Percentiles rank a stretch among this genome's conserved stretches.
phyloP scores from a whole-genome alignment of 2,329 filamentous ascomycete species.

The Metarhizium rileyi region DNA sequence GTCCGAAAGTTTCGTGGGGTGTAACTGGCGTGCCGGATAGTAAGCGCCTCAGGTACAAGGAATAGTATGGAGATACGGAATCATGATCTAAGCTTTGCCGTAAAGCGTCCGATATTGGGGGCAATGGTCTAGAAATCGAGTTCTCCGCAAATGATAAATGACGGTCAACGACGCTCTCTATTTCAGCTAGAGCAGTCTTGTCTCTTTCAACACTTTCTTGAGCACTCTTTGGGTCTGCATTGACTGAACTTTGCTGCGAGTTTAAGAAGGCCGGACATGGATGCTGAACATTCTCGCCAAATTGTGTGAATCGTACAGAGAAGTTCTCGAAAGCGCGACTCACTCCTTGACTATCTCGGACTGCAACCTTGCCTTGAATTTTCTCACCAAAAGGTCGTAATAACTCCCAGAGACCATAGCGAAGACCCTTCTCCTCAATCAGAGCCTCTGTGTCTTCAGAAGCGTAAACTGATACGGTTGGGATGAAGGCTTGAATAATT shows the following conservation, averaged over 20 bases:
- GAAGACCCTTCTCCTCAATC: slow-evolving; percentile 73
- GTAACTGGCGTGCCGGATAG: slow-evolving; percentile 70
- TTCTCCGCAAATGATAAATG: slow-evolving; percentile 70
- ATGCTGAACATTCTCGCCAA: slow-evolving; percentile 49
- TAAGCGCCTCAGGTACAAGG: slow-evolving; percentile 72
- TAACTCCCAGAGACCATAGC: slow-evolving; percentile 72
- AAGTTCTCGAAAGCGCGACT: slow-evolving; percentile 84
- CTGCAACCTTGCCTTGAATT: slow-evolving; percentile 77
- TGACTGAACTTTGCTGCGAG: slow-evolving; percentile 24
- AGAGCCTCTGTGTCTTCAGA: slow-evolving; percentile 78
- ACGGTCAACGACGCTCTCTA: slow-evolving; percentile 71
- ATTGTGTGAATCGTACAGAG: slow-evolving; percentile 71
- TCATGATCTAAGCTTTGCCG: slow-evolving; percentile 35
- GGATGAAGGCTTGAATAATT: slow-evolving; percentile 77
- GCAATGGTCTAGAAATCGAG: slow-evolving; percentile 28
- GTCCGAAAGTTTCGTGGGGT: slow-evolving; percentile 85
- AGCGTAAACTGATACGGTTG: slow-evolving; percentile 79
- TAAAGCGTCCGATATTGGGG: slow-evolving; percentile 27
- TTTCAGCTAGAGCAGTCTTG: slow-evolving; percentile 41
- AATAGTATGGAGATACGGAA: slow-evolving; percentile 68
- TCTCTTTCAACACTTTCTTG: slow-evolving; percentile 21
- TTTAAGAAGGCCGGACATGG: slow-evolving; percentile 30
- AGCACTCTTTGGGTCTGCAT: slow-evolving; percentile 21
- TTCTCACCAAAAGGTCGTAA: slow-evolving; percentile 85
- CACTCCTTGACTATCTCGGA: slow-evolving; percentile 80